These are phyloP conservation scores for Triangularia verruculosa DNA, from an alignment of 2,329 filamentous ascomycete species.

Conservation along the genomic window DNA sequence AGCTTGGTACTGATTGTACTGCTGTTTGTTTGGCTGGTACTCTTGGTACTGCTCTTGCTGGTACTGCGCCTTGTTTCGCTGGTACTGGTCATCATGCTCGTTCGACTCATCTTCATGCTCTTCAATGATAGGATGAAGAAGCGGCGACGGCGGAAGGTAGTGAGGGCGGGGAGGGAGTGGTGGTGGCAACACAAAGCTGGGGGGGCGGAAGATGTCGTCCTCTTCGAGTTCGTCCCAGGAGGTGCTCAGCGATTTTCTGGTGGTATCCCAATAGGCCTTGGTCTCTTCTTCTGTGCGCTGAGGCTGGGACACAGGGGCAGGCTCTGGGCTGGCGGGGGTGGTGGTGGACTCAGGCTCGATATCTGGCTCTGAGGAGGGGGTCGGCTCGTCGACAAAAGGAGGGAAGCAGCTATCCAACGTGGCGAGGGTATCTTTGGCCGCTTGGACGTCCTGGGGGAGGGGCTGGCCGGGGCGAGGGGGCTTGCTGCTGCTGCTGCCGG, in stretches of 20 bases:
- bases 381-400: constrained; percentile 2
- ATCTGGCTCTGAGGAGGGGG: not conserved
- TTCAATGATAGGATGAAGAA: not conserved
- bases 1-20: not conserved
- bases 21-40: not conserved
- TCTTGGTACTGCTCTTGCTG: not conserved
- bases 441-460: not conserved
- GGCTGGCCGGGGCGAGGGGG: not conserved
- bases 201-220: not conserved
- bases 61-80: not conserved
- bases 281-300: constrained; percentile 5
- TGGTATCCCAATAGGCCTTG: constrained; percentile 17
- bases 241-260: constrained; percentile 19
- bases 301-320: not conserved
- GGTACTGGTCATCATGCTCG: not conserved
- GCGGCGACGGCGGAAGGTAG: not conserved
- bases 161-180: not conserved
- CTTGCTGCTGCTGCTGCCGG: not conserved
- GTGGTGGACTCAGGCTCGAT: not conserved
- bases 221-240: constrained; percentile 20
- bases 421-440: no score
- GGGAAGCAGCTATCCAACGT: not conserved
- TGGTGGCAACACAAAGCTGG: not conserved
- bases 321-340: not conserved
- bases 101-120: not conserved